A percentile compares a stretch with the other conserved stretches of the same genome.
phyloP scores from a whole-genome alignment of 805 yeast species.

The Saturnispora dispora region DNA sequence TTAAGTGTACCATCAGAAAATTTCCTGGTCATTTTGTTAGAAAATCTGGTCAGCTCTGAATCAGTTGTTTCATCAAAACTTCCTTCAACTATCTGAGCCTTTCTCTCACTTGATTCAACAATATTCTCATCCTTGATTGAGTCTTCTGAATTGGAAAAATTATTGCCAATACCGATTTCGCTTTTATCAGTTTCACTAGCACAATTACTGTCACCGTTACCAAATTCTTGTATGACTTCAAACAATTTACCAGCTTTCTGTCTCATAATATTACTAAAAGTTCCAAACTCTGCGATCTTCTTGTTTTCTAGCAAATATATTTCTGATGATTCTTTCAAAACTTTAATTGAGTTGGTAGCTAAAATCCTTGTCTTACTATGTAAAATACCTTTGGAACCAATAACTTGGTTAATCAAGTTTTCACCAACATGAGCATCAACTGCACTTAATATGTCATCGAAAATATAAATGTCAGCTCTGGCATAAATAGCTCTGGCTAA shows the following conservation, averaged over 20 bases:
- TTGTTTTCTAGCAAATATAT: conserved; percentile 51
- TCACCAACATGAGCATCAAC: conserved; percentile 95
- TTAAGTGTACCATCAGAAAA: conserved; percentile 30
- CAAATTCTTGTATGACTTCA: conserved; percentile 33
- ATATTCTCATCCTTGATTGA: conserved; percentile 3
- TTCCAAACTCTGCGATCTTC: conserved; percentile 46
- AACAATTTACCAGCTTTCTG: conserved; percentile 21
- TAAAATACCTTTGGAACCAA: conserved; percentile 39
- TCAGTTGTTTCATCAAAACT: conserved; percentile 13
- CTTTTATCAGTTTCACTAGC: not conserved
- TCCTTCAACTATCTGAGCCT: conserved; percentile 11
- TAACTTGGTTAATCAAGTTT: conserved; percentile 58
- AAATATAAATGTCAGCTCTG: conserved; percentile 79
- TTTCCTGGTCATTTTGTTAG: conserved; percentile 6
- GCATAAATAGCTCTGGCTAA: conserved; percentile 94
- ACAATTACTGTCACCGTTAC: conserved; percentile 11
- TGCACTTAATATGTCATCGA: conserved; percentile 92
- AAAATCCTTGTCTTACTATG: conserved; percentile 44
- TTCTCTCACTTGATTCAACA: conserved; percentile 8
- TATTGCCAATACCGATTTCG: not conserved
- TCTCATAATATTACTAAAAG: conserved; percentile 33
- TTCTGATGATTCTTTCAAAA: conserved; percentile 47
- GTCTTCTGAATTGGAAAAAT: conserved; percentile 3
- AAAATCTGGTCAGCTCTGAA: conserved; percentile 13
- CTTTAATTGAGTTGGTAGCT: conserved; percentile 49